Evolutionary conservation across 1,139 yeast species (phyloP).

Genomic region (Komagataea norvegica): DNA sequence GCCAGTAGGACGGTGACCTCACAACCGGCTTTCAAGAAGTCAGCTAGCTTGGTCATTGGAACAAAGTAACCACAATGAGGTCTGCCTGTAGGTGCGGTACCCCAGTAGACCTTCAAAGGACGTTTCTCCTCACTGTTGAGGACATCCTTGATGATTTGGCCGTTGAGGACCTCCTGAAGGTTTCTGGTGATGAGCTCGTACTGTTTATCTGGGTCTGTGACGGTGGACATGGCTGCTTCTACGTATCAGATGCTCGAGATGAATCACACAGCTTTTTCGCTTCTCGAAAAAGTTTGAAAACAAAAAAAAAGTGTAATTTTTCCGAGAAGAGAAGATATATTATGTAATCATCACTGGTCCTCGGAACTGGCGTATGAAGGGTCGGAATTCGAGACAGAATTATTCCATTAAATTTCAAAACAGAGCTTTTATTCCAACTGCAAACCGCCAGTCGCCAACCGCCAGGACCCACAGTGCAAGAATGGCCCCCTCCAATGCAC

Average conservation of each 20-base stretch:
- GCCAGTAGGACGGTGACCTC: constrained; percentile 90
- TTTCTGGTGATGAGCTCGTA: constrained; percentile 76
- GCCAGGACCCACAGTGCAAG: too few species aligned
- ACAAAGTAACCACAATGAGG: constrained; percentile 99
- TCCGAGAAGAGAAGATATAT: too few species aligned
- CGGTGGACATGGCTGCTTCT: constrained; percentile 13
- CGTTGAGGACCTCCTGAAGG: constrained; percentile 75
- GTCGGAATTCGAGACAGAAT: too few species aligned
- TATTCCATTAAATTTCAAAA: too few species aligned
- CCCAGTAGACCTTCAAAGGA: constrained; percentile 91
- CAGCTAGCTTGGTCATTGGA: constrained; percentile 95
- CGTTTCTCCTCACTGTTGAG: constrained; percentile 69
- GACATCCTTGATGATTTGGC: constrained; percentile 67
- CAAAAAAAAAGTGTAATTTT: too few species aligned
- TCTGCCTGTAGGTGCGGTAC: constrained; percentile 93
- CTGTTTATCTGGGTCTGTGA: constrained; percentile 53
- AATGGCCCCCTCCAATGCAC: constrained; percentile 18
- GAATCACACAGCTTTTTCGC: too few species aligned
- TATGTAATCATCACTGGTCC: too few species aligned
- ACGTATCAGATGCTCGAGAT: too few species aligned
- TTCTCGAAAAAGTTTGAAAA: too few species aligned
- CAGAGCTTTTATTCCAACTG: too few species aligned
- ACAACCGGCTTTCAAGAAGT: constrained; percentile 93
- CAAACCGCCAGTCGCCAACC: too few species aligned
- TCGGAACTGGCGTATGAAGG: too few species aligned